Conservation (phyloP, 2,329 filamentous ascomycete species). For the Plectosphaerella sp. region DNA sequence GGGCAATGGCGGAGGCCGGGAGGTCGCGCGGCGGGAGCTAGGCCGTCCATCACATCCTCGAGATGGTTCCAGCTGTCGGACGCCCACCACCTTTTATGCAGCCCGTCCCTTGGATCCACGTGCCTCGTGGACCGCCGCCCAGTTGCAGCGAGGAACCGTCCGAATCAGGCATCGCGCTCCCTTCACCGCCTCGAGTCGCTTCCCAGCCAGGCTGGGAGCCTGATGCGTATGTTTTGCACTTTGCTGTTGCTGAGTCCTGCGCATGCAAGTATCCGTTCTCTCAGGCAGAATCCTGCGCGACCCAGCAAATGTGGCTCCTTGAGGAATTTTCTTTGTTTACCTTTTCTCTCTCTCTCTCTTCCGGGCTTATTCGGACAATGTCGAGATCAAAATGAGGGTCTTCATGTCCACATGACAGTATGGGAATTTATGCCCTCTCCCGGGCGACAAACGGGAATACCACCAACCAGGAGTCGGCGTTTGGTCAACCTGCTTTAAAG, state of each 20-base stretch:
- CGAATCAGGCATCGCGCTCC: slow-evolving; percentile 13
- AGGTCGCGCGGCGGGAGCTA: slow-evolving; percentile 7
- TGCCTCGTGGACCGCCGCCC: slow-evolving; percentile 7
- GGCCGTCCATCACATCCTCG: neutral
- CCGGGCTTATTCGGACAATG: no score
- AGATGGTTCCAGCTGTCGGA: slow-evolving; percentile 1
- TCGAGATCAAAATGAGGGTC: no score
- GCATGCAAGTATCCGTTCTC: no score
- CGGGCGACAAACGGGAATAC: neutral
- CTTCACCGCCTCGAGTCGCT: slow-evolving; percentile 15
- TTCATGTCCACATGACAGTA: no score
- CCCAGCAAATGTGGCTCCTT: no score
- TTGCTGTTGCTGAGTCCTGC: no score
- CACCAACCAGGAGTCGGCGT: neutral
- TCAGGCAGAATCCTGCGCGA: no score
- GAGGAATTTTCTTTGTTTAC: no score
- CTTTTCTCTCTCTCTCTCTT: no score
- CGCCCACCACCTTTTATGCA: slow-evolving; percentile 4
- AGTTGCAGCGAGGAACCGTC: slow-evolving; percentile 8
- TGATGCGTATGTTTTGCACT: neutral
- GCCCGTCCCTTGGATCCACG: neutral
- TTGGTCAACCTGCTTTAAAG: neutral
- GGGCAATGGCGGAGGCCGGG: neutral
- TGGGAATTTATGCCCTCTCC: neutral
- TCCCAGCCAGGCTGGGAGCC: slow-evolving; percentile 5